Percentiles rank a stretch among this genome's conserved stretches.
phyloP scores from a whole-genome alignment of 2,329 filamentous ascomycete genomes.

The Fusarium proliferatum region DNA sequence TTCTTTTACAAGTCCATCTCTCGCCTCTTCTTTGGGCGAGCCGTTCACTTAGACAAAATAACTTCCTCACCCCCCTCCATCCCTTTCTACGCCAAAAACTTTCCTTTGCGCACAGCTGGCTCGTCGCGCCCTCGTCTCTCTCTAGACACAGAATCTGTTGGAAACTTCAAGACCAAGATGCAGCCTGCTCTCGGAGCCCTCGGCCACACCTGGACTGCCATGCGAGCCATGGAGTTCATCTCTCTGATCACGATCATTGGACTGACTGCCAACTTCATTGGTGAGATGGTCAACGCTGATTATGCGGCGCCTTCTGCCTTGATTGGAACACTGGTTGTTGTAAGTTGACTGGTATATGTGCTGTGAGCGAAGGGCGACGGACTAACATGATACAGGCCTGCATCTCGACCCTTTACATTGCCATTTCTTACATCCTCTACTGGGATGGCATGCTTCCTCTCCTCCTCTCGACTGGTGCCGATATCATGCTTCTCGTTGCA shows the following conservation, averaged over 20 bases:
- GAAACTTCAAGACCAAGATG: constrained; percentile 52
- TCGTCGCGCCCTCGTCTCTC: constrained; percentile 56
- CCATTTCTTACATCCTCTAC: constrained; percentile 84
- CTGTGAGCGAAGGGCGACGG: neutral
- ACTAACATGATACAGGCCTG: constrained; percentile 67
- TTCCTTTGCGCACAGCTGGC: constrained; percentile 55
- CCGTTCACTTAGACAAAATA: constrained; percentile 47
- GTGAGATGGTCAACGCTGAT: constrained; percentile 75
- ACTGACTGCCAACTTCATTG: constrained; percentile 84
- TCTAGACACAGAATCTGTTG: constrained; percentile 51
- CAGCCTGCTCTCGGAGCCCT: constrained; percentile 73
- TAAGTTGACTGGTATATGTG: constrained; percentile 60
- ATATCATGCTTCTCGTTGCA: constrained; percentile 77
- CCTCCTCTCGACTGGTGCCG: constrained; percentile 73
- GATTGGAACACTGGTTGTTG: constrained; percentile 81
- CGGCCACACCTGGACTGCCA: constrained; percentile 80
- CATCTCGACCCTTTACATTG: constrained; percentile 82
- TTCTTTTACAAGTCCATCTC: constrained; percentile 8
- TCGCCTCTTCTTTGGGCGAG: constrained; percentile 41
- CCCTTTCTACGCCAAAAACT: constrained; percentile 56
- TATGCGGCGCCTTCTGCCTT: constrained; percentile 77
- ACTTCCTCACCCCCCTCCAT: constrained; percentile 47
- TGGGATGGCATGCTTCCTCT: constrained; percentile 80
- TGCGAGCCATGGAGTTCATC: constrained; percentile 76
- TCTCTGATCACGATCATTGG: constrained; percentile 82